A percentile compares a stretch with the other conserved stretches of the same genome.
Evolutionary conservation across 208 protist species (phyloP).

Genomic region (Blastocrithidia nonstop): DNA sequence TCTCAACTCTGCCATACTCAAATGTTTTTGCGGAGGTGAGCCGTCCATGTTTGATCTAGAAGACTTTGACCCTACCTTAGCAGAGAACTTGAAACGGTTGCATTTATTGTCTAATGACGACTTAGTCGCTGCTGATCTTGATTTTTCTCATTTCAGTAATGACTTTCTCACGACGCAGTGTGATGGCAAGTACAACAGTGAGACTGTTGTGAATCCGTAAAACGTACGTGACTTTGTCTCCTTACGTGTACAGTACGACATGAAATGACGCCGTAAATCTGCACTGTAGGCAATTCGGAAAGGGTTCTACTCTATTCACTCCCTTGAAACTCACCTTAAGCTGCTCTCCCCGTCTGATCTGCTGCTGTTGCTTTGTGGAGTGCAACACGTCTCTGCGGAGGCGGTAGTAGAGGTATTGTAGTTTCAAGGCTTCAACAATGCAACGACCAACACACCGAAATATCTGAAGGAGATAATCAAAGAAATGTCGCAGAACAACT

Average conservation of each 20-base stretch:
- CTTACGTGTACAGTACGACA: slow-evolving; percentile 25
- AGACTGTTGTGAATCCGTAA: slow-evolving; percentile 17
- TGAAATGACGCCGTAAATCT: slow-evolving; percentile 13
- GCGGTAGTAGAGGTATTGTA: slow-evolving; percentile 30
- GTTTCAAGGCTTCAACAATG: slow-evolving; percentile 29
- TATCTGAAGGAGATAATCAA: slow-evolving; percentile 25
- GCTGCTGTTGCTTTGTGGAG: slow-evolving; percentile 37
- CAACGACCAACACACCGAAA: slow-evolving; percentile 31
- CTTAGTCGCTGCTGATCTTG: slow-evolving; percentile 14
- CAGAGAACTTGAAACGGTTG: slow-evolving; percentile 28
- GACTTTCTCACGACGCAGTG: slow-evolving; percentile 11
- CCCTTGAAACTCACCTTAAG: slow-evolving; percentile 29
- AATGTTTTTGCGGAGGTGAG: slow-evolving; percentile 23
- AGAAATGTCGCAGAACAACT: slow-evolving; percentile 47
- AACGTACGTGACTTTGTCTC: slow-evolving; percentile 49
- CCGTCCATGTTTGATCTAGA: slow-evolving; percentile 38
- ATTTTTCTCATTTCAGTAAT: slow-evolving; percentile 27
- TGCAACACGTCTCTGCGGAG: slow-evolving; percentile 30
- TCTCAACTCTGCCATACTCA: slow-evolving; percentile 43
- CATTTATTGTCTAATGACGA: slow-evolving; percentile 27
- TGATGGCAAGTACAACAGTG: slow-evolving; percentile 15
- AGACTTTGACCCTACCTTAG: slow-evolving; percentile 37
- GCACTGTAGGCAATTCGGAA: slow-evolving; percentile 29
- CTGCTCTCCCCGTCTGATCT: slow-evolving; percentile 40
- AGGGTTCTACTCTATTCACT: slow-evolving; percentile 23